A percentile compares a stretch with the other conserved stretches of the same genome.
phyloP scores from a whole-genome alignment of 192 early-diverging fungal genomes.

The Lunasporangiospora selenospora region DNA sequence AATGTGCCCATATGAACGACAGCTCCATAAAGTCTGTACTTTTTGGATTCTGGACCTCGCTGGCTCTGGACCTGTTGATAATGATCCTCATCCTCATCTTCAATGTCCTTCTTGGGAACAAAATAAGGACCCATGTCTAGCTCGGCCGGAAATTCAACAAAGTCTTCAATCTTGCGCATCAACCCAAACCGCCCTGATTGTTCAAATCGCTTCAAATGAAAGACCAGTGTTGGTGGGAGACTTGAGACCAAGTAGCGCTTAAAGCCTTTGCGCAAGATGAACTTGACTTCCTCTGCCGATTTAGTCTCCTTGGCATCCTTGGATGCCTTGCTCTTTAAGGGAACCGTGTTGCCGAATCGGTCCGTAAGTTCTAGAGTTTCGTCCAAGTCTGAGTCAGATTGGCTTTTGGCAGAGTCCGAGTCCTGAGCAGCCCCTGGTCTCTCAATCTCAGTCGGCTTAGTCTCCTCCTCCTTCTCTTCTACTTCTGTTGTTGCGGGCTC shows the following conservation, averaged over 20 bases:
- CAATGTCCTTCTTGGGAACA: constrained; percentile 37
- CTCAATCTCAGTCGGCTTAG: neutral
- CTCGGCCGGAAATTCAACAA: constrained; percentile 47
- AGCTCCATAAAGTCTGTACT: constrained; percentile 54
- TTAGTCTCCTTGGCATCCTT: constrained; percentile 6
- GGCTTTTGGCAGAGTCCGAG: constrained; percentile 1
- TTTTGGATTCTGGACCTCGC: constrained; percentile 1
- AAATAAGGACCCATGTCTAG: constrained; percentile 49
- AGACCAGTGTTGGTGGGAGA: constrained; percentile 48
- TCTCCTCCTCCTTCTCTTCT: neutral
- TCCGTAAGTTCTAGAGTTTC: constrained; percentile 3
- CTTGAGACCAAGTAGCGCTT: constrained; percentile 51
- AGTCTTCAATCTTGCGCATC: constrained; percentile 54
- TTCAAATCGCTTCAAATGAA: constrained; percentile 56
- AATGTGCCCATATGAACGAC: constrained; percentile 55
- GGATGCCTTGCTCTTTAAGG: neutral
- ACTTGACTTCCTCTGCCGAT: constrained; percentile 5
- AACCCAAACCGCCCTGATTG: constrained; percentile 44
- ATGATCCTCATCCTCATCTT: constrained; percentile 28
- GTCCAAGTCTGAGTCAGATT: neutral
- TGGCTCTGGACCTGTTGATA: neutral
- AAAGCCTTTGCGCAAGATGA: constrained; percentile 43
- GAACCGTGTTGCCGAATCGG: constrained; percentile 26
- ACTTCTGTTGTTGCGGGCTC: neutral
- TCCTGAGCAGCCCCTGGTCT: neutral